These are phyloP conservation scores for Heritiera littoralis DNA, from an alignment of 345 rosid genomes.

Conservation along the genomic window DNA sequence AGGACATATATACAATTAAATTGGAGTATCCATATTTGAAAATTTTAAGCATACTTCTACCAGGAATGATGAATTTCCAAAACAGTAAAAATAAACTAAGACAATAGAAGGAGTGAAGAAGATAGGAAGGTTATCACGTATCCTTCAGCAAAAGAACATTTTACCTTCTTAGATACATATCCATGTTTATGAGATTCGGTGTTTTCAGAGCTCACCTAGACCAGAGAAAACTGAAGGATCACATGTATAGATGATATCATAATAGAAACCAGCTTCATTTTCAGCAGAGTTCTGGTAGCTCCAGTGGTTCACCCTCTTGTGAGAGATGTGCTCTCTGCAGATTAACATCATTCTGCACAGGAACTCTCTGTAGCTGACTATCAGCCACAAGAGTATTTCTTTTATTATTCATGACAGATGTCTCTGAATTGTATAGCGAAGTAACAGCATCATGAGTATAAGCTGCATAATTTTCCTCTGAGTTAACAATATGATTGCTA, in stretches of 20 bases:
- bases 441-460: conserved; percentile 36
- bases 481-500: conserved; percentile 27
- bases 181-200: not conserved
- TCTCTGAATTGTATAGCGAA: conserved; percentile 44
- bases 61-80: not conserved
- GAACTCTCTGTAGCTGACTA: conserved; percentile 8
- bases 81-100: not conserved
- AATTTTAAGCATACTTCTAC: not conserved
- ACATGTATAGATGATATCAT: conserved; percentile 35
- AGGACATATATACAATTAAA: not conserved
- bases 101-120: not conserved
- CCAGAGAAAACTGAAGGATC: conserved; percentile 41
- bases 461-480: conserved; percentile 34
- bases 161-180: not conserved
- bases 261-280: conserved; percentile 39
- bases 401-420: conserved; percentile 66
- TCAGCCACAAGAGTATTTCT: conserved; percentile 24
- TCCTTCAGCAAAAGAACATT: not conserved
- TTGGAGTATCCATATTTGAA: not conserved
- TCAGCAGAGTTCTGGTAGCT: conserved; percentile 48
- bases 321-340: conserved; percentile 27
- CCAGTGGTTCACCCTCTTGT: conserved; percentile 29
- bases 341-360: conserved; percentile 33
- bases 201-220: conserved; percentile 52
- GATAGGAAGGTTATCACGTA: not conserved